Percentiles rank a stretch among this genome's conserved stretches.
Conservation (phyloP, 2,329 filamentous ascomycete species). For the Epichloe typhina region DNA sequence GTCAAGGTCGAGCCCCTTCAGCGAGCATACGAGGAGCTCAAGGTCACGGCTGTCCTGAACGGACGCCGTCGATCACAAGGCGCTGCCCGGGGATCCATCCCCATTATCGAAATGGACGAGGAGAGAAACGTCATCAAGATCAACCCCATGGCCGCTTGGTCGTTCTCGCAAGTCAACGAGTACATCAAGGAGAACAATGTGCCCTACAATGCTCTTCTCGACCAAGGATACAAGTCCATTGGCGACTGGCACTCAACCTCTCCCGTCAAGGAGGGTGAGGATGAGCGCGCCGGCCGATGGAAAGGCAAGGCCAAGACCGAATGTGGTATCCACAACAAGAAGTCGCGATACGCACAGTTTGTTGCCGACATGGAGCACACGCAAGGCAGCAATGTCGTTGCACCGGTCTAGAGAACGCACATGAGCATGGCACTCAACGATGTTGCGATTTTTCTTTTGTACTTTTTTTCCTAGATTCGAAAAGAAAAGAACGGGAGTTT, state of each 20-base stretch:
- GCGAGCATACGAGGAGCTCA: constrained; percentile 75
- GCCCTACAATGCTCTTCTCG: constrained; percentile 84
- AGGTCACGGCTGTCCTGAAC: constrained; percentile 82
- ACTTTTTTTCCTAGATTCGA: background rate
- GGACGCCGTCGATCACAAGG: constrained; percentile 87
- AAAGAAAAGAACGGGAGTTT: background rate
- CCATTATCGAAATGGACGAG: constrained; percentile 80
- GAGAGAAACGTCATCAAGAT: constrained; percentile 90
- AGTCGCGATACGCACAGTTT: constrained; percentile 83
- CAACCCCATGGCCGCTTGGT: constrained; percentile 93
- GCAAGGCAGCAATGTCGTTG: constrained; percentile 31
- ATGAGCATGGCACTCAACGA: background rate
- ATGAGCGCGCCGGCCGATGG: constrained; percentile 93
- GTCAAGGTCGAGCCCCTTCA: constrained; percentile 96
- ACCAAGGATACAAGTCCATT: constrained; percentile 93
- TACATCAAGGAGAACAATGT: constrained; percentile 82
- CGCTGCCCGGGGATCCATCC: constrained; percentile 77
- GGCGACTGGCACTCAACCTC: constrained; percentile 97
- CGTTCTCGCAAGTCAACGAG: constrained; percentile 73
- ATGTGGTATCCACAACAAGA: constrained; percentile 97
- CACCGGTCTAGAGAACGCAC: constrained; percentile 12
- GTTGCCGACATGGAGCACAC: constrained; percentile 61
- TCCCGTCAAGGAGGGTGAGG: constrained; percentile 80
- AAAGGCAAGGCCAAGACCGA: constrained; percentile 94
- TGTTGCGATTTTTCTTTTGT: background rate